Base-by-base conservation (phyloP, 1,139 yeast genomes). In the Pichia inconspicua region DNA sequence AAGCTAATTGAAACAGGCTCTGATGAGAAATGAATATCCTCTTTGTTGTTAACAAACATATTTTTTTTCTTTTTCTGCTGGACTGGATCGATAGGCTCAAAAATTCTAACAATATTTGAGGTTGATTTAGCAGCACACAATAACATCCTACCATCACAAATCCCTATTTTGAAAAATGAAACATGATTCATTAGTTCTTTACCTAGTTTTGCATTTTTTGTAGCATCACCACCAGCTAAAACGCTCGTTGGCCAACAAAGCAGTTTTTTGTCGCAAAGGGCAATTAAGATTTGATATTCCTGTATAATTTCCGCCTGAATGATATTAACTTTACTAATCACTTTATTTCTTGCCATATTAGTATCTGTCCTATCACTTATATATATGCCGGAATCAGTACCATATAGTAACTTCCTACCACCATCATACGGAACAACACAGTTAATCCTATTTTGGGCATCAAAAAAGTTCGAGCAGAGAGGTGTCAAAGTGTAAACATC, bases 391-490 rank as follows among this genome's bases (percentile, higher is more conserved):
- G 83, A 77, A 62, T 89, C 96, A 0, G 97, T 89, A 44, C 97
- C 97, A 60, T 87, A 90, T 43, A 92, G 66, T 56, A 90, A 69
- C 65, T 90, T 87, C 55, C 95, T 78, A 25, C 98, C 97, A 49
- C 97, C 97, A 61, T 92, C 96, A 64, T 90, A 84, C 32, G 97
- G 95, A 36, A 87, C 90, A 30, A 92, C 94, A 70, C 97, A 89
- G 61, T 87, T 89, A 57, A 92, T 88, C 55, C 84, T 80, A 61
- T 87, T 86, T 27, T 83, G 81, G 49, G 67, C 66, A 53, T 77
- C 82, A 65, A 90, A 90, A 60, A 82, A 79, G 58, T 80, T 75
- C 41, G 84, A 87, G 65, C 80, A 89, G 56, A 77, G 77, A 55
- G 86, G 84, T 32, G 83, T 82, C 53, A 83, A 69, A 5, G 94